Percentiles rank a stretch among this genome's conserved stretches.
phyloP scores from a whole-genome alignment of 179 eudicot species.

The Heliamphora ciliata region DNA sequence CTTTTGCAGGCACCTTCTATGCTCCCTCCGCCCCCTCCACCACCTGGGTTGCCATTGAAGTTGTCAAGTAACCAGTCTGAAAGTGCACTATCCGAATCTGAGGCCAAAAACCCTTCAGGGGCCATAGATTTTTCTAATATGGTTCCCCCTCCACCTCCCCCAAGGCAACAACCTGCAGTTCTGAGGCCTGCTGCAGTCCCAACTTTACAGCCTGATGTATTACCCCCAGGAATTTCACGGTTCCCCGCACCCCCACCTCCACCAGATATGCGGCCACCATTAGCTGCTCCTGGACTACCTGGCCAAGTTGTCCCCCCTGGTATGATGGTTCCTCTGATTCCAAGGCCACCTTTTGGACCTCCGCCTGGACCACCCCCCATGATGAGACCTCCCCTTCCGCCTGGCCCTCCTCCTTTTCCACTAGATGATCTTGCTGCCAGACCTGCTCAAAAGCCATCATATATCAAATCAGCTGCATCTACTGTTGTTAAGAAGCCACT shows the following conservation, averaged over 20 bases:
- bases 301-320: constrained; percentile 58
- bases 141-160: constrained; percentile 83
- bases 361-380: constrained; percentile 73
- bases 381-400: constrained; percentile 97
- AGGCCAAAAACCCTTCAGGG: constrained; percentile 38
- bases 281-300: constrained; percentile 50
- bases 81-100: constrained; percentile 40
- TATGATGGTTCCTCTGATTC: constrained; percentile 55
- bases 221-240: constrained; percentile 79
- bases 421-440: constrained; percentile 40
- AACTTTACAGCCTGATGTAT: constrained; percentile 58
- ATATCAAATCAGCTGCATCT: constrained; percentile 91
- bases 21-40: constrained; percentile 84
- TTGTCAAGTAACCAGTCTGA: constrained; percentile 36
- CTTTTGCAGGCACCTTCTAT: constrained; percentile 38
- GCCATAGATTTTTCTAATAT: constrained; percentile 45
- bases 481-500: constrained; percentile 97
- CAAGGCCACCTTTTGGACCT: constrained; percentile 81
- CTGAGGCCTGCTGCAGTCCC: constrained; percentile 41
- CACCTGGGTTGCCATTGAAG: constrained; percentile 55
- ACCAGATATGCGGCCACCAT: constrained; percentile 57
- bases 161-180: constrained; percentile 51
- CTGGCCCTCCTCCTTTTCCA: constrained; percentile 79
- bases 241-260: constrained; percentile 68
- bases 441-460: constrained; percentile 82